phyloP scores from a whole-genome alignment of 108 stramenopile genomes.

The Pseudonitzschia multistriata region DNA sequence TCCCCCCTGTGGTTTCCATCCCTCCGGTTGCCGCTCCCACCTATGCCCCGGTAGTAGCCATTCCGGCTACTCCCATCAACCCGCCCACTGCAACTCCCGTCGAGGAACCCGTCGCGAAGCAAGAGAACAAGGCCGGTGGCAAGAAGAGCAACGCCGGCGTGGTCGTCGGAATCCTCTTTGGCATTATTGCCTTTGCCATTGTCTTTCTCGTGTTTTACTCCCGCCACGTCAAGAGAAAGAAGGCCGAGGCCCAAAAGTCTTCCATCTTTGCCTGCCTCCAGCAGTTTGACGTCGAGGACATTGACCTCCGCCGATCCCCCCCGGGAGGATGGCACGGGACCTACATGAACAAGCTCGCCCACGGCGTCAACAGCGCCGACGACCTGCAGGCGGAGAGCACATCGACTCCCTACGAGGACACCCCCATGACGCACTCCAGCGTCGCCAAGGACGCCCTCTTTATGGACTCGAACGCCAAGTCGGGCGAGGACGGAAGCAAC shows the following conservation, averaged over 20 bases:
- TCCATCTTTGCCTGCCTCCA: constrained; percentile 41
- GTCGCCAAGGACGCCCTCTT: constrained; percentile 32
- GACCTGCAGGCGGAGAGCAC: not conserved
- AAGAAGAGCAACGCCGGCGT: not conserved
- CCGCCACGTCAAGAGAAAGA: not conserved
- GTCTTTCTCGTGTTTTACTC: not conserved
- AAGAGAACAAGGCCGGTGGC: not conserved
- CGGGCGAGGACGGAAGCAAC: constrained; percentile 18
- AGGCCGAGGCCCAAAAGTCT: constrained; percentile 24
- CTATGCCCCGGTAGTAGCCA: not conserved
- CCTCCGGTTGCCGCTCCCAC: not conserved
- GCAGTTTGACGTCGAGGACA: constrained; percentile 54
- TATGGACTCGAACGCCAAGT: constrained; percentile 26
- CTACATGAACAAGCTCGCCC: constrained; percentile 46
- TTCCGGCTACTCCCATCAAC: no score
- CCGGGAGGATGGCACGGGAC: constrained; percentile 67
- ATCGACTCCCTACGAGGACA: not conserved
- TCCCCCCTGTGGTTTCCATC: not conserved
- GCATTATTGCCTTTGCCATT: not conserved
- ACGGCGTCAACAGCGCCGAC: constrained; percentile 39
- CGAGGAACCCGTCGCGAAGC: no score
- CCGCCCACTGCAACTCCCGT: not conserved
- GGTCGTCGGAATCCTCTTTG: constrained; percentile 6
- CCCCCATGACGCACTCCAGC: constrained; percentile 35
- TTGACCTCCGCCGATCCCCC: constrained; percentile 51